These are phyloP conservation scores for Eleusine coracana DNA, from an alignment of 176 grass and related monocot species.

Conservation along the genomic window DNA sequence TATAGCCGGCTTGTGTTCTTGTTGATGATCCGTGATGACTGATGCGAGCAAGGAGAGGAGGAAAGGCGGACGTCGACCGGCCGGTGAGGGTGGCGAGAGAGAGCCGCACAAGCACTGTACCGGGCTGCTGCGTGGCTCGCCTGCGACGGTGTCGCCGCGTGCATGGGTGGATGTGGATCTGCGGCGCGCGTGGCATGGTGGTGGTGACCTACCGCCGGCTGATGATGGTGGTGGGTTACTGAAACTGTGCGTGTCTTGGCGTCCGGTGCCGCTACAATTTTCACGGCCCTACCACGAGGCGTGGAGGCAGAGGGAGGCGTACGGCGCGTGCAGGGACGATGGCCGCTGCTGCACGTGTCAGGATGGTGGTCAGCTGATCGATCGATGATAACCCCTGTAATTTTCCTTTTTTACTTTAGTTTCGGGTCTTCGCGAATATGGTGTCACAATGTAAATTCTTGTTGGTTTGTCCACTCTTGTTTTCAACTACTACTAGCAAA, in stretches of 20 bases:
- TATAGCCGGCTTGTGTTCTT: not conserved
- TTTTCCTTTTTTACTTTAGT: not conserved
- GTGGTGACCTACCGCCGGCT: conserved; percentile 30
- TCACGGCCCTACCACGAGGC: conserved; percentile 54
- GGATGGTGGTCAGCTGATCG: not conserved
- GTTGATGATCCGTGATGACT: not conserved
- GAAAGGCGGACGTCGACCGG: not conserved
- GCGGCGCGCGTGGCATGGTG: conserved; percentile 16
- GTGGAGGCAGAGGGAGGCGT: conserved; percentile 28
- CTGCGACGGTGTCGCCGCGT: not conserved
- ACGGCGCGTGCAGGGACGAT: conserved; percentile 24
- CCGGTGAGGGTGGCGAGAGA: not conserved
- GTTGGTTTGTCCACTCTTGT: too few relatives aligned
- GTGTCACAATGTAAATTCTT: too few relatives aligned
- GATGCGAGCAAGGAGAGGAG: not conserved
- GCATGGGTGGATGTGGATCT: conserved; percentile 34
- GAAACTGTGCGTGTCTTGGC: not conserved
- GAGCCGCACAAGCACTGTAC: conserved; percentile 32
- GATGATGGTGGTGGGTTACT: not conserved
- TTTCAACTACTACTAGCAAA: too few relatives aligned
- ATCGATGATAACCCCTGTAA: not conserved
- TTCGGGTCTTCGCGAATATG: not conserved
- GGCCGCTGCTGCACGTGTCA: conserved; percentile 21
- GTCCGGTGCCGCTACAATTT: conserved; percentile 24
- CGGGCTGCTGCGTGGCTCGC: not conserved